phyloP scores from a whole-genome alignment of 2,329 filamentous ascomycete genomes.

The Fusarium lateritium region DNA sequence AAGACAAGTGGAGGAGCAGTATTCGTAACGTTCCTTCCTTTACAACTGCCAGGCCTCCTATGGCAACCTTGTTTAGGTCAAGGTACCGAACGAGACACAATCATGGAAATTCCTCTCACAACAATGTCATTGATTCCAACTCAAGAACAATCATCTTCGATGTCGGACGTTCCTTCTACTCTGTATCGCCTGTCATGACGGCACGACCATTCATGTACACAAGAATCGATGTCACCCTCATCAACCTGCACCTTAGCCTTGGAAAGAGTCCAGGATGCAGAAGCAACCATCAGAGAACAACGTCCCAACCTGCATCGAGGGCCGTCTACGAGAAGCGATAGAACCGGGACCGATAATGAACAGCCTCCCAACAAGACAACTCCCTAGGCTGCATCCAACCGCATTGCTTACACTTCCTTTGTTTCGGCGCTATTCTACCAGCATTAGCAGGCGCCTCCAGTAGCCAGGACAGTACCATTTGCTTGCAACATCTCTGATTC shows the following conservation, averaged over 20 bases:
- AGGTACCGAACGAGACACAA: too few relatives aligned
- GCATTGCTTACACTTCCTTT: constrained; percentile 3
- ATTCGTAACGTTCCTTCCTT: neutral
- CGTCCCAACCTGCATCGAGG: too few relatives aligned
- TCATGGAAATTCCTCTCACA: too few relatives aligned
- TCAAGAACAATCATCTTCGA: too few relatives aligned
- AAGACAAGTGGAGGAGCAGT: neutral
- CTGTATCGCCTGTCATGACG: neutral
- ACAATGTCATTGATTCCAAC: too few relatives aligned
- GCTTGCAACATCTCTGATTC: neutral
- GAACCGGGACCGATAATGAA: too few relatives aligned
- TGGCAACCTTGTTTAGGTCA: too few relatives aligned
- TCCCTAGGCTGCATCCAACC: too few relatives aligned
- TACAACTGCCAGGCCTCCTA: neutral
- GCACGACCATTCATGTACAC: neutral
- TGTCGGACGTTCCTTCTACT: neutral
- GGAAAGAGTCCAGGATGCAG: too few relatives aligned
- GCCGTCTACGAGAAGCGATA: too few relatives aligned
- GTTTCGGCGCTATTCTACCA: constrained; percentile 1
- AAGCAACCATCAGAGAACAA: too few relatives aligned
- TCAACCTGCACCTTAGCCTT: neutral
- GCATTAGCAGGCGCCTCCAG: constrained; percentile 8
- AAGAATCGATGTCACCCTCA: neutral
- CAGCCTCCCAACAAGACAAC: too few relatives aligned
- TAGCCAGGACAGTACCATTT: neutral